Evolutionary conservation across 106 monocot genomes (phyloP).

Genomic region (Dactylorhiza incarnata): DNA sequence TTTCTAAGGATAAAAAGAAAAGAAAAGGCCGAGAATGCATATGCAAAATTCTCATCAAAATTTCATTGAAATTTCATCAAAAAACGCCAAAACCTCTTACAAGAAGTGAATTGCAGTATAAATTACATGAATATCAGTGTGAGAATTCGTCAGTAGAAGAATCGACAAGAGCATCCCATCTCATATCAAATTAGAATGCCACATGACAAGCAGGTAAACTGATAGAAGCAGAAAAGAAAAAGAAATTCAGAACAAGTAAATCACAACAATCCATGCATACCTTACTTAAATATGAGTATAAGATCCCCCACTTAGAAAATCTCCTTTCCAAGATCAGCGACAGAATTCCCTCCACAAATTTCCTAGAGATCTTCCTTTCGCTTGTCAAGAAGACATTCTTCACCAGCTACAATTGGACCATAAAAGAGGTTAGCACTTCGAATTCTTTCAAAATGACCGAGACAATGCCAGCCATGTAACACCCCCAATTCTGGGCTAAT

Average conservation of each 20-base stretch:
- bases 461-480: too few relatives aligned
- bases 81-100: neutral
- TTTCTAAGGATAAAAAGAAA: too few relatives aligned
- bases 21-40: too few relatives aligned
- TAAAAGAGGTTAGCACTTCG: neutral
- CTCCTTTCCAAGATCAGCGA: slow-evolving; percentile 35
- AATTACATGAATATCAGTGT: too few relatives aligned
- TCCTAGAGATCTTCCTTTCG: slow-evolving; percentile 36
- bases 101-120: too few relatives aligned
- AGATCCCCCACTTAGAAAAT: slow-evolving; percentile 29
- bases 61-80: neutral
- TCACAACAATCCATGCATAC: slow-evolving; percentile 14
- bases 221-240: too few relatives aligned
- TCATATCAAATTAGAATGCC: neutral
- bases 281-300: slow-evolving; percentile 31
- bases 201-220: neutral
- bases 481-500: neutral
- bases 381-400: slow-evolving; percentile 37
- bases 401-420: slow-evolving; percentile 19
- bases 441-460: neutral
- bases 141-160: too few relatives aligned
- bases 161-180: too few relatives aligned
- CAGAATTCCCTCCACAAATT: slow-evolving; percentile 30
- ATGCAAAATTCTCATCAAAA: neutral
- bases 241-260: too few relatives aligned